Conservation (phyloP, 1,139 yeast species). For the Saccharomycopsis hybrid region DNA sequence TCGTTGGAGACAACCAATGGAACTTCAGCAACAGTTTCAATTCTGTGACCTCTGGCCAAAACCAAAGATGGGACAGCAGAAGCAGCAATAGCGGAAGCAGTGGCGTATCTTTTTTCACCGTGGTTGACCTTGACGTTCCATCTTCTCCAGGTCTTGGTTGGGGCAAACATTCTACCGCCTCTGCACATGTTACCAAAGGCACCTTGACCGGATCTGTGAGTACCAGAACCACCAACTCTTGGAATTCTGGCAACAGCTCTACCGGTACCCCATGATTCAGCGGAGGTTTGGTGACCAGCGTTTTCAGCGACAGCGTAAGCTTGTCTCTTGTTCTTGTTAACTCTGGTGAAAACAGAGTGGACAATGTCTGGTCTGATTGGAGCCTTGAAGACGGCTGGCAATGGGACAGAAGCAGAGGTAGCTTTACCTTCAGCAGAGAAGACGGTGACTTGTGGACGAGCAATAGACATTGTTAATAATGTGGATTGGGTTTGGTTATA, state of each 20-base stretch:
- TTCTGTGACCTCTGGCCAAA: slow-evolving; percentile 99
- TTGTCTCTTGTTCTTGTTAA: slow-evolving; percentile 99
- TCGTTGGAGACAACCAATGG: slow-evolving; percentile 97
- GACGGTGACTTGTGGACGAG: slow-evolving; percentile 96
- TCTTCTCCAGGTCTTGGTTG: slow-evolving; percentile 99
- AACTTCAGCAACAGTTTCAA: slow-evolving; percentile 96
- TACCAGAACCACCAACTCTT: slow-evolving; percentile 99
- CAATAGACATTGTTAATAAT: slow-evolving; percentile 44
- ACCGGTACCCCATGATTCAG: slow-evolving; percentile 99
- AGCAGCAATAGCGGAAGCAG: slow-evolving; percentile 99
- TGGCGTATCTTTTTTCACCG: slow-evolving; percentile 99
- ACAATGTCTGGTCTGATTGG: slow-evolving; percentile 99
- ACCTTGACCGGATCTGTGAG: slow-evolving; percentile 99
- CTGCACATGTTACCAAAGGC: slow-evolving; percentile 99
- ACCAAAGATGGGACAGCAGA: slow-evolving; percentile 98
- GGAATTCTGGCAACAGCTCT: slow-evolving; percentile 99
- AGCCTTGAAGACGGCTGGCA: slow-evolving; percentile 98
- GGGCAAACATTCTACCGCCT: slow-evolving; percentile 99
- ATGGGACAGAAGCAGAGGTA: slow-evolving; percentile 77
- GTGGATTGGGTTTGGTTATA: background rate
- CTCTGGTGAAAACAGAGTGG: slow-evolving; percentile 97
- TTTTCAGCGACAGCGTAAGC: slow-evolving; percentile 99
- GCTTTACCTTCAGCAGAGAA: slow-evolving; percentile 84
- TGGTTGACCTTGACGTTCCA: slow-evolving; percentile 99
- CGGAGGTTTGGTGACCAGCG: slow-evolving; percentile 99